Evolutionary conservation across 2,329 filamentous ascomycete genomes (phyloP), one percentile per base, ranked within the genome.

Genomic region (Colletotrichum abscissum): DNA sequence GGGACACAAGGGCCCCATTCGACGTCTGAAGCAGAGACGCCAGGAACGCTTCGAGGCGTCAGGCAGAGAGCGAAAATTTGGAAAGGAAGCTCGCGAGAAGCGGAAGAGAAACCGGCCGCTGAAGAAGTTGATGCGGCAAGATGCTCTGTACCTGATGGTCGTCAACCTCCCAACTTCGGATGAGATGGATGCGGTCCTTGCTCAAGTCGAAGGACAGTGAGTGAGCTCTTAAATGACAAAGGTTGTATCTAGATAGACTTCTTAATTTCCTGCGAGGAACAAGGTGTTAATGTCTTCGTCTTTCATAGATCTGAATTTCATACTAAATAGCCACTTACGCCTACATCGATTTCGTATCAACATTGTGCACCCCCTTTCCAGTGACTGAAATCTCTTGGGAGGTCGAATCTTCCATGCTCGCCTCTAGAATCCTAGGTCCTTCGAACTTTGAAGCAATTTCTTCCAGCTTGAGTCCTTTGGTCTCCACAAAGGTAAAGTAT

Each of bases 401-500:
- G 19, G 19, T 19, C 42, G 42, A 49, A 49, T 49, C 19, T 49
- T 49, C 42, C 19, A 22, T 49, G 42, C 19, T 49, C 8, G 42
- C 42, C 19, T 49, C 42, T 8, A 49, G 8, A n/a, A 49, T 49
- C 4, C 42, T 49, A 11, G 42, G 42, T 49, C 76, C 76, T 46
- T 80, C 78, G 52, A 80, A 81, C 38, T 75, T 76, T 4, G 76
- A 68, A 5, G 76, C 75, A 57, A 80, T 78, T 5, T 79, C 79
- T 42, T 81, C 79, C 12, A 81, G 72, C 26, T 71, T 78, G 5
- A 80, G 72, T 0, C 78, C 78, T 33, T 79, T 80, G 5, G 79
- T 81, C 52, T 81, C 79, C 1, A 80, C 77, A 72, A 77, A 81
- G 1, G 66, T 78, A 63, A 77, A 77, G 24, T 73, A 80, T 2